A percentile compares a stretch with the other conserved stretches of the same genome.
phyloP scores from a whole-genome alignment of 164 flowering plant genomes.

The Vitis rotundifolia region DNA sequence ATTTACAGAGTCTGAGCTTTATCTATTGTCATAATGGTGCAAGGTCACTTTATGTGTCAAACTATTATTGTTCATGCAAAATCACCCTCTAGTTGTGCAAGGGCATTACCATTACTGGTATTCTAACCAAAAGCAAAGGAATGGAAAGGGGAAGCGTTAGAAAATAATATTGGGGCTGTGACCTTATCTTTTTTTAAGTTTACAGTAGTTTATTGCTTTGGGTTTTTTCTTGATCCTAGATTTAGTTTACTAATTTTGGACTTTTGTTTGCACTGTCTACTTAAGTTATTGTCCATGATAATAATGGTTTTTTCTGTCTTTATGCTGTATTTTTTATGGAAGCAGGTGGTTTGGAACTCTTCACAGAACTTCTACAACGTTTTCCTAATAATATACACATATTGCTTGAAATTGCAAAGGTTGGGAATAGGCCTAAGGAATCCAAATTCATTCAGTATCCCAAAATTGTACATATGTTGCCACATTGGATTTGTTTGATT shows the following conservation, averaged over 20 bases:
- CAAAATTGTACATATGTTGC: neutral
- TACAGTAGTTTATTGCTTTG: neutral
- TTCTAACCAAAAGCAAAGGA: too few species aligned
- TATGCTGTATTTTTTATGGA: conserved; percentile 2
- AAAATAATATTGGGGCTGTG: too few species aligned
- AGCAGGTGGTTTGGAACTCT: conserved; percentile 88
- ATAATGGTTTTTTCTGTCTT: neutral
- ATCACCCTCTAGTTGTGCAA: too few species aligned
- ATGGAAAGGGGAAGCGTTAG: too few species aligned
- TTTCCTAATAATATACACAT: conserved; percentile 84
- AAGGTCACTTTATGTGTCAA: too few species aligned
- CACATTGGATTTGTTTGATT: neutral
- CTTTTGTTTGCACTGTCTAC: neutral
- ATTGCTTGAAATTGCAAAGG: conserved; percentile 94
- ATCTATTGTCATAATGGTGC: too few species aligned
- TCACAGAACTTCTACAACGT: conserved; percentile 79
- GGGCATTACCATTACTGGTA: too few species aligned
- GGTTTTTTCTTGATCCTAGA: neutral
- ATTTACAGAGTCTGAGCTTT: too few species aligned
- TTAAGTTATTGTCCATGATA: neutral
- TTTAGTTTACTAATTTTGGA: neutral
- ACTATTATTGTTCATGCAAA: too few species aligned
- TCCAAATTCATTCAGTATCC: neutral
- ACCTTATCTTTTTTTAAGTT: neutral
- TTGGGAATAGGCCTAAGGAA: conserved; percentile 24